Evolutionary conservation across 1,284 basidiomycete species (phyloP), one percentile per base, ranked within the genome.

Genomic region (Wolfiporia cocos): DNA sequence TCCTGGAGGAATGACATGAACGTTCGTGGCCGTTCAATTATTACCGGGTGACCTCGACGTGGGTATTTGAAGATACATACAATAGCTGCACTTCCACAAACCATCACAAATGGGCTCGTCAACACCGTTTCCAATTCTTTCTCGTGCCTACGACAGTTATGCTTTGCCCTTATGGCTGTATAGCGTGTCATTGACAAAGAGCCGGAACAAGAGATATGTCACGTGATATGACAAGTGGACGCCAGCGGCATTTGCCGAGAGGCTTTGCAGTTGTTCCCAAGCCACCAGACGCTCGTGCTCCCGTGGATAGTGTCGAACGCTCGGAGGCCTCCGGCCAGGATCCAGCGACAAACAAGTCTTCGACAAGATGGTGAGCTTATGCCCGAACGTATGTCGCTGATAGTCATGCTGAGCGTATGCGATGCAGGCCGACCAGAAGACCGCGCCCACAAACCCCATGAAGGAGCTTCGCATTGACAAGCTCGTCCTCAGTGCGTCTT

Each of bases 391-490:
- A 28, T 28, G 26, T 28, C 9, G 26, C n/a, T n/a, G n/a, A n/a
- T n/a, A n/a, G n/a, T n/a, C n/a, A n/a, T n/a, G n/a, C n/a, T 7
- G 26, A 14, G 26, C 26, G 26, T 7, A 9, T 7, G 14, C 36
- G 15, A 23, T 49, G 19, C 61, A 92, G 90, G 87, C 90, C 73
- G 91, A 92, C 64, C 74, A 81, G 72, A 91, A 92, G 72, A 86
- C 85, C 56, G 74, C 86, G 67, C 88, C 90, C 65, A 81, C 83
- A 61, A 93, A 93, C 78, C 80, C 83, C 64, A 93, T 93, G 91
- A 88, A 86, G 78, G 94, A 98, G 76, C 90, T 92, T 59, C 81
- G 82, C 60, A 94, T 98, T 66, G 94, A 97, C 76, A 98, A 99
- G 81, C 87, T 99, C 67, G 94, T 98, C 74, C 93, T 99, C 81